Percentiles rank a stretch among this genome's conserved stretches.
Evolutionary conservation across 2,329 filamentous ascomycete genomes (phyloP).

Genomic region (Ophiostoma fasciatum): DNA sequence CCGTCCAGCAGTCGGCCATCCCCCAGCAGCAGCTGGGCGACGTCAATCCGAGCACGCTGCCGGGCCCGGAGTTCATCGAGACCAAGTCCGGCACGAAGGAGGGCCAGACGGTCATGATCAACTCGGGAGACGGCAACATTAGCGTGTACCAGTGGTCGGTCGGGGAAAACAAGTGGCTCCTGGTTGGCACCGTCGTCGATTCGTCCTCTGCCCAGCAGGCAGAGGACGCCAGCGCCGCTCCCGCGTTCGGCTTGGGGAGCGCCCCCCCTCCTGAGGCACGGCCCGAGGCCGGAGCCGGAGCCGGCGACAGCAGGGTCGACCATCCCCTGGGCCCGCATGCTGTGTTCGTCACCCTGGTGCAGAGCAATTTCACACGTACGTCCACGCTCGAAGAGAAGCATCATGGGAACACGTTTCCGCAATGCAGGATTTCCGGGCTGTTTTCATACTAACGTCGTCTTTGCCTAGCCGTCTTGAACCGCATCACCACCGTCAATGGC

Average conservation of each 20-base stretch:
- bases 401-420: too few species aligned
- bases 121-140: constrained; percentile 63
- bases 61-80: constrained; percentile 73
- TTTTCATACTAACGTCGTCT: constrained; percentile 17
- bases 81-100: constrained; percentile 84
- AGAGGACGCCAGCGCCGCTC: constrained; percentile 43
- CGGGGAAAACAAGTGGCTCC: constrained; percentile 59
- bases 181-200: constrained; percentile 88
- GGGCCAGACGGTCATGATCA: constrained; percentile 87
- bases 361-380: constrained; percentile 12
- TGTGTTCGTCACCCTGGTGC: constrained; percentile 8
- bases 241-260: constrained; percentile 78
- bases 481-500: constrained; percentile 8
- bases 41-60: constrained; percentile 84
- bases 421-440: too few species aligned
- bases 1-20: constrained; percentile 71
- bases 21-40: constrained; percentile 64
- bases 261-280: constrained; percentile 53
- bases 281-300: constrained; percentile 46
- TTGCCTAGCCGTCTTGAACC: constrained; percentile 7
- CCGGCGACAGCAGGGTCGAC: constrained; percentile 74
- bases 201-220: constrained; percentile 6
- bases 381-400: too few species aligned
- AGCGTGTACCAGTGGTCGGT: constrained; percentile 79
- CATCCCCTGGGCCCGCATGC: constrained; percentile 48